A percentile compares a stretch with the other conserved stretches of the same genome.
Evolutionary conservation across 2,329 filamentous ascomycete species (phyloP).

Genomic region (Talaromyces sp.): DNA sequence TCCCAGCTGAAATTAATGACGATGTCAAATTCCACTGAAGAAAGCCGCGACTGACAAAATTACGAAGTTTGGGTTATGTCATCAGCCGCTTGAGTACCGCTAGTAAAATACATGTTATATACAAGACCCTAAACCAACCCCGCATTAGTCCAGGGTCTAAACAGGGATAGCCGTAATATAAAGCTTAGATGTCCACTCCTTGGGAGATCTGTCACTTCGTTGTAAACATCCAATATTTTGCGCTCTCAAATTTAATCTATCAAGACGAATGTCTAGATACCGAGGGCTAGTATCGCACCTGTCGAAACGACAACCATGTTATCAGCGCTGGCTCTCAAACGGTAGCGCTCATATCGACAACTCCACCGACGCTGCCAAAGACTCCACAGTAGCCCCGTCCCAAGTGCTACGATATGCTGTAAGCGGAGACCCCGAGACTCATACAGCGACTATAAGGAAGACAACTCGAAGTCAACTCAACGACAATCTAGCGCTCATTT

Average conservation of each 20-base stretch:
- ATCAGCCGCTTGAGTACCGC: neutral
- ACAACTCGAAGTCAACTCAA: conserved; percentile 16
- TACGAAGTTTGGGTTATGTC: conserved; percentile 13
- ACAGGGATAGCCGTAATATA: neutral
- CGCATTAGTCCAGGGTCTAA: neutral
- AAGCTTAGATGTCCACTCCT: neutral
- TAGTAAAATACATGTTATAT: neutral
- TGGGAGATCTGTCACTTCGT: neutral
- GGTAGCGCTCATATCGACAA: neutral
- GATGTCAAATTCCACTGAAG: neutral
- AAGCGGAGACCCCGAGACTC: conserved; percentile 21
- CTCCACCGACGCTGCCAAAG: neutral
- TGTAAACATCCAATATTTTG: neutral
- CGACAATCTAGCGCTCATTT: conserved; percentile 17
- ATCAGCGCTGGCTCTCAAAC: conserved; percentile 4
- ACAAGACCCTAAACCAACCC: neutral
- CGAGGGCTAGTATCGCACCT: neutral
- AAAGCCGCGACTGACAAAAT: neutral
- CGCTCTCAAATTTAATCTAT: neutral
- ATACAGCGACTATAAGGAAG: conserved; percentile 16
- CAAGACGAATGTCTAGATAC: conserved; percentile 2
- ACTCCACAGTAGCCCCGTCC: conserved; percentile 24
- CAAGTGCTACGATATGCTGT: conserved; percentile 35
- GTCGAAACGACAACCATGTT: neutral
- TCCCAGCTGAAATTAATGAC: neutral